Evolutionary conservation across 116 monocot genomes (phyloP), one percentile per base, ranked within the genome.

Genomic region (Dioscorea cayenensis): DNA sequence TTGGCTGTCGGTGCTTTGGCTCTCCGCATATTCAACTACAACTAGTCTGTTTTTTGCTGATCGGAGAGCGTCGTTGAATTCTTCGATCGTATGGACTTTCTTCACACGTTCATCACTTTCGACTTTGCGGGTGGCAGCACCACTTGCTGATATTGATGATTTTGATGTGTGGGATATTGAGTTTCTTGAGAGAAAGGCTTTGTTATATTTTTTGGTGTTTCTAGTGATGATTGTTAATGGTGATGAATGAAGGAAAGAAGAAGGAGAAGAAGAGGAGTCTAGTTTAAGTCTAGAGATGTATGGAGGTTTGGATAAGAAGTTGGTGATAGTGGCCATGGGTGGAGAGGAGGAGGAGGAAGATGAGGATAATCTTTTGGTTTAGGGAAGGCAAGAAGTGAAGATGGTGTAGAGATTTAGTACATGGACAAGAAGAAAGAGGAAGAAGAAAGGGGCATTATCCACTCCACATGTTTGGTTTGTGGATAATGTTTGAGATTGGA

Each of bases 21-120:
- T 89, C 10, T 79, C 79, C 17, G 91, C 92, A 76, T 74, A 95
- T 78, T 95, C 95, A 3, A 95, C 91, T 16, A 95, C 95, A 28
- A 95, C 95, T 8, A 95, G 86, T 78, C 71, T 77, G 79, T 81
- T 79, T 77, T 89, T 89, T 2, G 95, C 95, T 0, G 80, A 70
- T n/a, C 63, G 69, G 50, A 95, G 84, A 8, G 95, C 95, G 20
- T 13, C 55, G 37, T 95, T 89, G 81, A 95, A 89, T 75, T 95
- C 86, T 12, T 82, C 81, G 36, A 78, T 58, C 71, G 35, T 91
- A 84, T 89, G 95, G 36, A 95, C 85, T 67, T 84, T 63, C 64
- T 73, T 73, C 14, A 95, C 87, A 16, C 84, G 82, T 69, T 91
- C 89, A 52, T 80, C 76, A 9, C 27, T 66, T 49, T 27, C 13